phyloP scores from a whole-genome alignment of 1,284 basidiomycete species.

The Boletus semigastroideus region DNA sequence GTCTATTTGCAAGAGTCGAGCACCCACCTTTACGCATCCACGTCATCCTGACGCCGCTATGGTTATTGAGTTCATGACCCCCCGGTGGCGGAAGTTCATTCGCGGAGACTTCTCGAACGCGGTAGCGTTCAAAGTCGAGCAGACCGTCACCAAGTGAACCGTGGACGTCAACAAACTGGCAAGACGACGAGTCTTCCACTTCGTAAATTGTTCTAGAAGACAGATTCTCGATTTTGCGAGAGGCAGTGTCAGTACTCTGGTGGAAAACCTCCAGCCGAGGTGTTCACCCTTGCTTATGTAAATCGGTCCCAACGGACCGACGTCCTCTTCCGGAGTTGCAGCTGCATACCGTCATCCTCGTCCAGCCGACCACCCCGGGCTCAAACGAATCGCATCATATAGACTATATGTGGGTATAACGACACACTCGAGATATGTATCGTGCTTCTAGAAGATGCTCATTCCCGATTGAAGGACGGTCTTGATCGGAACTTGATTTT shows the following conservation, averaged over 20 bases:
- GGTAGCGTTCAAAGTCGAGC: neutral
- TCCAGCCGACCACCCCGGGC: conserved; percentile 6
- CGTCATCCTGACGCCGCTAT: neutral
- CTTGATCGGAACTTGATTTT: conserved; percentile 10
- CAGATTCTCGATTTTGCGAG: conserved; percentile 22
- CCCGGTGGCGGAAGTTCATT: conserved; percentile 26
- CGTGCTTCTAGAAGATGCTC: conserved; percentile 13
- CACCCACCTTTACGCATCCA: conserved; percentile 4
- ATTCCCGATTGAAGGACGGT: conserved; percentile 4
- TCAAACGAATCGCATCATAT: neutral
- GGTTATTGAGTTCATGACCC: conserved; percentile 1
- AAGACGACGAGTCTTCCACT: conserved; percentile 14
- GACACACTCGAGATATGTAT: neutral
- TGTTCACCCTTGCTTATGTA: conserved; percentile 3
- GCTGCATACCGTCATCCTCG: too few relatives aligned
- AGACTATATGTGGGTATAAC: too few relatives aligned
- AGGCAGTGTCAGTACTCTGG: conserved; percentile 12
- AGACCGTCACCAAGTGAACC: conserved; percentile 4
- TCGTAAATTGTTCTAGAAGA: conserved; percentile 23
- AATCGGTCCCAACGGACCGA: neutral
- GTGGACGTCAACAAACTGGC: neutral
- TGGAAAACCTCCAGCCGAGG: conserved; percentile 5
- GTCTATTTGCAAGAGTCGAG: neutral
- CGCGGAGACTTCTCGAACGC: neutral
- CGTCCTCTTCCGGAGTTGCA: too few relatives aligned